Evolutionary conservation across 176 grass and related monocot genomes (phyloP), one percentile per base, ranked within the genome.

Genomic region (Oryza nivara): DNA sequence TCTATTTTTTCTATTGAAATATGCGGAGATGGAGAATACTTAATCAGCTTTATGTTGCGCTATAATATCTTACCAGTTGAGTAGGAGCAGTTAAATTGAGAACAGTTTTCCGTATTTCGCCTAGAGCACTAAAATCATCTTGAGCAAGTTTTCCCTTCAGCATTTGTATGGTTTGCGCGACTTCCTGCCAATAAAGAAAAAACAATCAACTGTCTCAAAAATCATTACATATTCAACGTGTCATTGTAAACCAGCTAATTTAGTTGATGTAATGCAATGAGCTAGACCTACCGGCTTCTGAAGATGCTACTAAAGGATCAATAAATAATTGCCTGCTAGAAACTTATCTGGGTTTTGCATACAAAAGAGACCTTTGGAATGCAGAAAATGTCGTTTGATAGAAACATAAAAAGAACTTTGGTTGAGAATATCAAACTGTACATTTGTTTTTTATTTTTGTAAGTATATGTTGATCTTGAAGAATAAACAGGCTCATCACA

Each of bases 71-170:
- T 87, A 99, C 96, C 93, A 94, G 77, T 82, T 92, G 83, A 73
- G 20, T 46, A 75, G 96, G 89, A 82, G 90, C 83, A 86, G 67
- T 70, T 48, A 99, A 79, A 68, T 92, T 75, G 80, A 96, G 93
- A 86, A 96, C 82, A 20, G 72, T 83, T 80, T 89, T 88, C 51
- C 91, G 82, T 80, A 99, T 94, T 83, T 96, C 86, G 4, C 78
- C 77, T 73, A 99, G 91, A 79, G 85, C 90, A 77, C 73, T 76
- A 89, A 99, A 92, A 87, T 96, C 91, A 72, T 89, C 88, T 80
- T 72, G 79, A 70, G 82, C 80, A 72, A 96, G 88, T 73, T 84
- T 92, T 52, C 77, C 65, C 88, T 94, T 99, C 60, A 96, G 83
- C 46, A 80, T 86, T 46, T 92, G 72, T 73, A 99, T 78, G 60